A percentile compares a stretch with the other conserved stretches of the same genome.
phyloP scores from a whole-genome alignment of 345 rosid genomes.

The Euphorbia tirucalli region DNA sequence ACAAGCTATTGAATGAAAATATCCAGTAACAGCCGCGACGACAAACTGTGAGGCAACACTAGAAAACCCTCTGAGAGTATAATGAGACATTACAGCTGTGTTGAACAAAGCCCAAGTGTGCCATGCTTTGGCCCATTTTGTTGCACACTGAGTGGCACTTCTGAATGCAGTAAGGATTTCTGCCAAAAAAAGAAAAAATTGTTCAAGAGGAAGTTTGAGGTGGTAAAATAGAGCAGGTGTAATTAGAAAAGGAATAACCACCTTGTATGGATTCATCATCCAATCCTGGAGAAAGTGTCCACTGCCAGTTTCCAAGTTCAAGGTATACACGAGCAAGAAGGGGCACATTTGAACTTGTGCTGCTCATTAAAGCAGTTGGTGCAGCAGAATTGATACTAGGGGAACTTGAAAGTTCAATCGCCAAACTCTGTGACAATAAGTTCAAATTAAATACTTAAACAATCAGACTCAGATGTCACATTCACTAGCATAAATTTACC shows the following conservation, averaged over 20 bases:
- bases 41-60: conserved; percentile 66
- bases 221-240: background rate
- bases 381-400: conserved; percentile 51
- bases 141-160: conserved; percentile 73
- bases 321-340: conserved; percentile 86
- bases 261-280: conserved; percentile 93
- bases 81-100: conserved; percentile 97
- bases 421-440: conserved; percentile 51
- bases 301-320: conserved; percentile 82
- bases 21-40: conserved; percentile 94
- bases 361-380: conserved; percentile 43
- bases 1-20: conserved; percentile 94
- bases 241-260: conserved; percentile 20
- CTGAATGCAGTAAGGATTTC: conserved; percentile 73
- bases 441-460: conserved; percentile 14
- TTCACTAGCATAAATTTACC: conserved; percentile 7
- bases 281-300: conserved; percentile 83
- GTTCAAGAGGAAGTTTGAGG: background rate
- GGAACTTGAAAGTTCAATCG: conserved; percentile 63
- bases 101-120: conserved; percentile 96
- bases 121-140: conserved; percentile 97
- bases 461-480: conserved; percentile 7
- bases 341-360: conserved; percentile 54
- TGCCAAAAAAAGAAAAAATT: conserved; percentile 20
- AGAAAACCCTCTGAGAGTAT: conserved; percentile 61